Evolutionary conservation across 495 filamentous ascomycete species (phyloP), one percentile per base, ranked within the genome.

Genomic region (Cercophora sp.): DNA sequence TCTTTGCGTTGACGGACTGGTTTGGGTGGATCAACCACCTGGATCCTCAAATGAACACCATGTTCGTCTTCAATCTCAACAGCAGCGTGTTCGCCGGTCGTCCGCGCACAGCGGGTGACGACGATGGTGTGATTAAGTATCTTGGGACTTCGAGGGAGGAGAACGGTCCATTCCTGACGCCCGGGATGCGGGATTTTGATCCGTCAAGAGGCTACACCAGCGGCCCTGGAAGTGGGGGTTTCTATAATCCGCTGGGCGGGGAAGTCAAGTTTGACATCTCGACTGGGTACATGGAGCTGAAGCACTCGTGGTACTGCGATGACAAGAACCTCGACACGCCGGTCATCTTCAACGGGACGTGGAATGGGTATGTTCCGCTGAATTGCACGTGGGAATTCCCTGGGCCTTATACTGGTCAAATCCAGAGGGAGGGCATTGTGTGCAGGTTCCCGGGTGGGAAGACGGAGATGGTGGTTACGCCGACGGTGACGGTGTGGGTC

Each of bases 251-350:
- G 22, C 23, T 51, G 36, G 48, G n/a, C 15, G 41, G 48, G 48
- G 13, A 24, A 8, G 8, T 51, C 2, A n/a, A 25, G 20, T 13
- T 51, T 1, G 48, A 51, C 31, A 13, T 51, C 5, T 31, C 15
- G 48, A 31, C 20, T 13, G 48, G 48, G 22, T 51, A 51, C 19
- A 26, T 40, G 34, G 48, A 51, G 48, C 23, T 51, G 35, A 41
- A 41, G 5, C 36, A 41, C 20, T 20, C 22, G 18, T 51, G 48
- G 48, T 51, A 51, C 20, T 51, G 48, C 23, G 48, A 51, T 22
- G 48, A 51, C 18, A 41, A 41, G 35, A 23, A 51, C 22, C 5
- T 19, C n/a, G 48, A 42, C 3, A 40, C 15, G 22, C 48, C 48
- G 8, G 18, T 51, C 15, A 26, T 51, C 8, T 51, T 51, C 13